Conservation (phyloP, 306 rosid species). For the Inga laurina region DNA sequence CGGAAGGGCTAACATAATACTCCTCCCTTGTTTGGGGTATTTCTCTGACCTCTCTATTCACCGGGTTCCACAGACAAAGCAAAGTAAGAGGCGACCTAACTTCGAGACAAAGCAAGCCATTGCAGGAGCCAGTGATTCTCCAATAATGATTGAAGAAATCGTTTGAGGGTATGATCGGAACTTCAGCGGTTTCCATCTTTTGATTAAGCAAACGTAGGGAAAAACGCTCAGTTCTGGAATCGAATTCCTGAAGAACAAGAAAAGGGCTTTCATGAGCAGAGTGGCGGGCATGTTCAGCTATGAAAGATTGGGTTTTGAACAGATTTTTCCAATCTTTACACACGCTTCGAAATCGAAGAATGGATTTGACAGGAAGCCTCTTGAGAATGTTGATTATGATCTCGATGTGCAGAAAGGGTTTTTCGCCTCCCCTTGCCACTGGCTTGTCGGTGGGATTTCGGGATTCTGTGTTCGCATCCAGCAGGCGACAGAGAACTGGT, state of each 20-base stretch:
- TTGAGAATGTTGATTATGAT: too few species aligned
- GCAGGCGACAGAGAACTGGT: too few species aligned
- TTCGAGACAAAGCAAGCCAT: too few species aligned
- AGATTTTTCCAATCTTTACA: not conserved
- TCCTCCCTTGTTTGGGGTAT: too few species aligned
- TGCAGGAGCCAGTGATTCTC: too few species aligned
- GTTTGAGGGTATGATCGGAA: not conserved
- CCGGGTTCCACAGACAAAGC: too few species aligned
- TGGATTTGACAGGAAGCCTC: not conserved
- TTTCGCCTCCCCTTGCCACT: not conserved
- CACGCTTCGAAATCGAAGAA: not conserved
- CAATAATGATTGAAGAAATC: not conserved
- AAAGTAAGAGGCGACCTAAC: rapidly evolving
- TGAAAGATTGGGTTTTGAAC: not conserved
- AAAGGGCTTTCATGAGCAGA: not conserved
- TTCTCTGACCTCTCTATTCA: too few species aligned
- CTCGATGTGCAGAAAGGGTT: not conserved
- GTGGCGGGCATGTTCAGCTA: not conserved
- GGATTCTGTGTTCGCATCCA: not conserved
- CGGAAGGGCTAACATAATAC: too few species aligned
- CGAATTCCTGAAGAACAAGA: not conserved
- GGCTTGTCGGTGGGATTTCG: not conserved
- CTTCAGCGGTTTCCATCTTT: not conserved
- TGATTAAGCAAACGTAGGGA: not conserved
- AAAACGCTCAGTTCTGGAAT: too few species aligned